phyloP scores from a whole-genome alignment of 1,139 yeast genomes.

The Yamadazyma atlantica region DNA sequence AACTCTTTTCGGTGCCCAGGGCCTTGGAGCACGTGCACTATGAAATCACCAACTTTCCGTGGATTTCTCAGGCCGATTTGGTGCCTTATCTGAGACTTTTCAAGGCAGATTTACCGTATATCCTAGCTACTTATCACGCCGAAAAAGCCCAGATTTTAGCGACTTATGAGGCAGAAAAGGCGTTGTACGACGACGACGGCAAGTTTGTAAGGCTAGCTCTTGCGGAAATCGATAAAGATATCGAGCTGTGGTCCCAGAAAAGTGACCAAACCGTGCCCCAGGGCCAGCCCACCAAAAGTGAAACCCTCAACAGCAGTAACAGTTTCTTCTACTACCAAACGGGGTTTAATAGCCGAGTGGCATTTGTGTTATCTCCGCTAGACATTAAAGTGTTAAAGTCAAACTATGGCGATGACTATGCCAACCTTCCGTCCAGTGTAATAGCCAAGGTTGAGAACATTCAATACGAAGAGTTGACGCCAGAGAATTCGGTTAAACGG shows the following conservation, averaged over 20 bases:
- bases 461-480: constrained; percentile 57
- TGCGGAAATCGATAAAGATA: constrained; percentile 47
- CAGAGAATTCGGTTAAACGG: constrained; percentile 54
- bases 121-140: constrained; percentile 50
- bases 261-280: constrained; percentile 2
- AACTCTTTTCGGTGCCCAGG: constrained; percentile 64
- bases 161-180: constrained; percentile 56
- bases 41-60: constrained; percentile 31
- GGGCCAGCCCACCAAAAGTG: constrained; percentile 8
- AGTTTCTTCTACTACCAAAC: constrained; percentile 59
- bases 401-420: constrained; percentile 57
- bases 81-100: constrained; percentile 52
- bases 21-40: constrained; percentile 29
- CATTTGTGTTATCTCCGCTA: constrained; percentile 70
- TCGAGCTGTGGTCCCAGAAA: constrained; percentile 35
- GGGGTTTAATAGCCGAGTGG: constrained; percentile 62
- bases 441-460: constrained; percentile 69
- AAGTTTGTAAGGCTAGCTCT: constrained; percentile 59
- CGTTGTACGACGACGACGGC: constrained; percentile 60
- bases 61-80: constrained; percentile 23
- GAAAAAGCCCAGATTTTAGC: constrained; percentile 53
- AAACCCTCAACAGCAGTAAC: constrained; percentile 10
- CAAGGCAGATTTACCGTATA: constrained; percentile 58
- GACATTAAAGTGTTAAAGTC: constrained; percentile 73
- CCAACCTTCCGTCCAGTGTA: constrained; percentile 64